Base-by-base conservation (phyloP, 768 basidiomycete genomes). In the Lentinus tigrinus region DNA sequence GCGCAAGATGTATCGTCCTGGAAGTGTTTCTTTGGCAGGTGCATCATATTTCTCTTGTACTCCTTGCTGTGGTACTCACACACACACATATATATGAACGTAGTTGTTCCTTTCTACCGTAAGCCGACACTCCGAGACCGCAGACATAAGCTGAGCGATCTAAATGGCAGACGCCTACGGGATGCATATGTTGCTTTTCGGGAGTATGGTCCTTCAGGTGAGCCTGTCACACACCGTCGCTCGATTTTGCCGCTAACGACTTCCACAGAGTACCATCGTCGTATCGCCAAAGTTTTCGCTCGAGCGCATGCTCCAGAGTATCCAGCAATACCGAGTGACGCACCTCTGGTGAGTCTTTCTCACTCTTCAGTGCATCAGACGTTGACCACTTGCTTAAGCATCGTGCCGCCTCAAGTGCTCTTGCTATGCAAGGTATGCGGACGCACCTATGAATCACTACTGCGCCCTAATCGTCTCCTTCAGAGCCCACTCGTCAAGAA, bases 41-140 rank as follows among this genome's bases (percentile, higher is more conserved):
- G 85, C 88, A 66, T 73, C 81, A 10, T 78, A 81, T 52, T 7
- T 31, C 7, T 3, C 31, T n/a, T n/a, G n/a, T n/a, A n/a, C n/a
- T n/a, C n/a, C n/a, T n/a, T n/a, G n/a, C n/a, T n/a, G n/a, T n/a
- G n/a, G n/a, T n/a, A n/a, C n/a, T n/a, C n/a, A n/a, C n/a, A n/a
- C n/a, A n/a, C n/a, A n/a, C n/a, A 31, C 31, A 7, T 6, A 31
- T 11, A 31, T 31, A 31, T 31, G 6, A 6, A 11, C 31, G n/a
- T 36, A 63, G 63, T 57, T 3, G 28, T 63, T 13, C 63, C 63
- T 1, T 47, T 60, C 31, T 63, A 54, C 28, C 63, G 63, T 63
- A 27, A 54, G 59, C 46, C n/a, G 17, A 8, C 23, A 5, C 43
- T 36, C 47, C 58, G 40, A 11, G 43, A 28, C 7, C 1, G n/a